phyloP scores from a whole-genome alignment of 345 rosid species.

The Eucalyptus pauciflora region DNA sequence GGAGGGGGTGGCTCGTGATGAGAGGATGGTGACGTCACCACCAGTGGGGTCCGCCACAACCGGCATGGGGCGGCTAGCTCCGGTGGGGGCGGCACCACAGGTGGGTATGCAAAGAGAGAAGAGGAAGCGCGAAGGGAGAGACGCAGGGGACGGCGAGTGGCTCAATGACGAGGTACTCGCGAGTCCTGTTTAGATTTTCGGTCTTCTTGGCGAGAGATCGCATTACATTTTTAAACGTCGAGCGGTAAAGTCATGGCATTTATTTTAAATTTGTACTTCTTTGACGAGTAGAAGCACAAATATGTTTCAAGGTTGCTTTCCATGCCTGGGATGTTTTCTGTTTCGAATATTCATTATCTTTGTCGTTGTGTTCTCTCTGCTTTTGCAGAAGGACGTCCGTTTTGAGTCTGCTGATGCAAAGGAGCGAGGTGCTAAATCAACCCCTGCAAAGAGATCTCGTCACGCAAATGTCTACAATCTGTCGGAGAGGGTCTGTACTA shows the following conservation, averaged over 20 bases:
- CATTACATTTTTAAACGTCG: neutral
- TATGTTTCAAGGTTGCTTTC: neutral
- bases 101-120: slow-evolving; percentile 5
- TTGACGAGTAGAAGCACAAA: neutral
- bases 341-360: neutral
- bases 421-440: neutral
- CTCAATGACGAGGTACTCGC: neutral
- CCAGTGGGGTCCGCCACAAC: neutral
- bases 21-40: neutral
- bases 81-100: neutral
- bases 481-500: neutral
- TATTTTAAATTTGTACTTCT: neutral
- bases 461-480: neutral
- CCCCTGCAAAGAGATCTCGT: neutral
- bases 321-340: neutral
- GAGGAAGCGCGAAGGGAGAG: slow-evolving; percentile 56
- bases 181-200: neutral
- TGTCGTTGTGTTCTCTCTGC: neutral
- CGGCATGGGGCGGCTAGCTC: neutral
- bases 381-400: neutral
- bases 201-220: neutral
- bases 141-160: slow-evolving; percentile 31
- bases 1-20: neutral
- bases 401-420: neutral
- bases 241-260: neutral